A percentile compares a stretch with the other conserved stretches of the same genome.
These are phyloP conservation scores for Lophium mytilinum DNA, from an alignment of 495 filamentous ascomycete species.

Conservation along the genomic window DNA sequence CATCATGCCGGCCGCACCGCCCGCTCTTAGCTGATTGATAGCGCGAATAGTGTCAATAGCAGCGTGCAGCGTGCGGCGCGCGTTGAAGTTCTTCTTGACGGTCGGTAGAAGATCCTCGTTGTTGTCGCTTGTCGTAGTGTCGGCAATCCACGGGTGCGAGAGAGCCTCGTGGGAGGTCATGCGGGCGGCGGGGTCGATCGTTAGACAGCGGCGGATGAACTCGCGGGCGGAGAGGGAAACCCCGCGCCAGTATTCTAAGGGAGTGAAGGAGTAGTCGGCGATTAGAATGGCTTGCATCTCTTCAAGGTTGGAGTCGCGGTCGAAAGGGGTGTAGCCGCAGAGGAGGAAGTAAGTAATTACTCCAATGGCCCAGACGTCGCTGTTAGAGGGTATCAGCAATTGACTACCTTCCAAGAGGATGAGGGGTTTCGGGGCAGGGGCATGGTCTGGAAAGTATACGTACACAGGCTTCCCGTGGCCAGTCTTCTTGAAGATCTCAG, in stretches of 20 bases:
- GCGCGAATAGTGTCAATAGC: constrained; percentile 98
- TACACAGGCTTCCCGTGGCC: constrained; percentile 76
- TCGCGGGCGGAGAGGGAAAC: constrained; percentile 79
- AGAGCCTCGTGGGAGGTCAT: constrained; percentile 95
- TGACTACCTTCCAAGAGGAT: not conserved
- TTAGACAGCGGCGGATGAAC: constrained; percentile 84
- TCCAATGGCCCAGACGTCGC: constrained; percentile 72
- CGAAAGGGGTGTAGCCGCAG: constrained; percentile 97
- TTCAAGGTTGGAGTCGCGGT: constrained; percentile 93
- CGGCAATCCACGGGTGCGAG: constrained; percentile 78
- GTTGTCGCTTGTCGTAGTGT: constrained; percentile 36
- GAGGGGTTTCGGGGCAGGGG: not conserved
- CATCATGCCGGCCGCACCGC: constrained; percentile 67
- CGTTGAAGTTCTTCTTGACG: constrained; percentile 99
- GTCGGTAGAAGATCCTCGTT: constrained; percentile 74
- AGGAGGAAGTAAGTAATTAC: constrained; percentile 93
- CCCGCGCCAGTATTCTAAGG: constrained; percentile 90
- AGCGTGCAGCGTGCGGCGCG: constrained; percentile 82
- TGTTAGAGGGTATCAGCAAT: constrained; percentile 23
- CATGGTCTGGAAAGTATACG: constrained; percentile 18
- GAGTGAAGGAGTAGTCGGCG: constrained; percentile 95
- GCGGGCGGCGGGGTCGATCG: constrained; percentile 73
- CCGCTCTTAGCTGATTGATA: constrained; percentile 91
- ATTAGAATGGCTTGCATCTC: constrained; percentile 98
- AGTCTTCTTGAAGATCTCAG: constrained; percentile 72